These are phyloP conservation scores for Centaurea solstitialis DNA, from an alignment of 129 eudicot species.

Conservation along the genomic window DNA sequence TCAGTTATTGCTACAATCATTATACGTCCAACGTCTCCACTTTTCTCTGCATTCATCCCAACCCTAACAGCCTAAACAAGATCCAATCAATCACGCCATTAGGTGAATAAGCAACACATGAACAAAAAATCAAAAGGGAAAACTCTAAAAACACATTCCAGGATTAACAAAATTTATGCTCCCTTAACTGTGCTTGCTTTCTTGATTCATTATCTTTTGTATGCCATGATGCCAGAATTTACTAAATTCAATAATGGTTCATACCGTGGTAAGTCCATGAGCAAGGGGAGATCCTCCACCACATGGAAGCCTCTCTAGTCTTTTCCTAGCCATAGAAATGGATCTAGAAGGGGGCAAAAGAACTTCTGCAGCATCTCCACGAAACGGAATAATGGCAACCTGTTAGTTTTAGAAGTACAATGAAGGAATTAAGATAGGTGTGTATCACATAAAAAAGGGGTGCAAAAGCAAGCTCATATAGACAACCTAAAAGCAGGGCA, in stretches of 20 bases:
- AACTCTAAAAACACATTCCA: not conserved
- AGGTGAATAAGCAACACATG: not conserved
- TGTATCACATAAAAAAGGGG: not conserved
- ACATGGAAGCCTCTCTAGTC: constrained; percentile 98
- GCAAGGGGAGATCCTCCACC: constrained; percentile 99
- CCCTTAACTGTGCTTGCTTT: not conserved
- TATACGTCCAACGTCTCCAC: constrained; percentile 97
- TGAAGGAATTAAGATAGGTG: not conserved
- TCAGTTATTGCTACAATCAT: constrained; percentile 97
- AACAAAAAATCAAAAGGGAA: not conserved
- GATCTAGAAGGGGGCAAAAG: constrained; percentile 97
- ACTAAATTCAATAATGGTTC: constrained; percentile 10
- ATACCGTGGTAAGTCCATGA: constrained; percentile 97
- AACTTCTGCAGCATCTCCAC: constrained; percentile 98
- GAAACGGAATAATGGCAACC: constrained; percentile 96
- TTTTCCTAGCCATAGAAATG: constrained; percentile 96
- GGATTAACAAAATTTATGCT: not conserved
- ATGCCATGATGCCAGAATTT: not conserved
- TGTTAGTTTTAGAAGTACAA: constrained; percentile 28
- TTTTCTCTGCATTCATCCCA: constrained; percentile 94
- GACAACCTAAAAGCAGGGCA: constrained; percentile 1
- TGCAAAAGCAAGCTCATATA: not conserved
- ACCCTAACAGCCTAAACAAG: constrained; percentile 84
- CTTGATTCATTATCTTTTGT: not conserved
- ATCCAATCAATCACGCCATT: not conserved